phyloP scores from a whole-genome alignment of 352 stramenopile species.

The Globisporangium mamillatum region DNA sequence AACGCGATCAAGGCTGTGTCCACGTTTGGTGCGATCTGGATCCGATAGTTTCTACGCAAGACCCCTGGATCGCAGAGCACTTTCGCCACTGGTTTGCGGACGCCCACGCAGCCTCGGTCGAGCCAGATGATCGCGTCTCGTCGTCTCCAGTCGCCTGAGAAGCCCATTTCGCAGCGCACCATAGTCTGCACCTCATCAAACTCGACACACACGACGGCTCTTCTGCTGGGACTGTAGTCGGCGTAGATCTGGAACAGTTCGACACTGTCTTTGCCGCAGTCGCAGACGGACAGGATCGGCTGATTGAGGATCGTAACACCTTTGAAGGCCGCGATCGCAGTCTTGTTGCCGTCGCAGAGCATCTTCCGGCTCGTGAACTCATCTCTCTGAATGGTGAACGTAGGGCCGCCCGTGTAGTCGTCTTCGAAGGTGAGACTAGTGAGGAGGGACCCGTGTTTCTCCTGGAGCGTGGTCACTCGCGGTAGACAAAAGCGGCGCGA shows the following conservation, averaged over 20 bases:
- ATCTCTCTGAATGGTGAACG: too few relatives aligned
- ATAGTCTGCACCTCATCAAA: neutral
- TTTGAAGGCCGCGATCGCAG: too few relatives aligned
- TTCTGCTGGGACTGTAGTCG: neutral
- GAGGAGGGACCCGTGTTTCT: neutral
- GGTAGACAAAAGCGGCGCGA: neutral
- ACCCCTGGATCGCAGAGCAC: neutral
- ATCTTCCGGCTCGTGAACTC: too few relatives aligned
- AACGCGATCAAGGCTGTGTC: neutral
- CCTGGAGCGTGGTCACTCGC: neutral
- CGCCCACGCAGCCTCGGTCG: neutral
- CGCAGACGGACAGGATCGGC: neutral
- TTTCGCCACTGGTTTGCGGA: neutral
- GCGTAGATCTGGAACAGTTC: neutral
- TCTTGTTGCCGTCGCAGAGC: too few relatives aligned
- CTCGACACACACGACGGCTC: neutral
- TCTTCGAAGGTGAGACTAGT: neutral
- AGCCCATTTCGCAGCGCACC: neutral
- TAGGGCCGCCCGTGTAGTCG: too few relatives aligned
- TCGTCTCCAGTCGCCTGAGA: neutral
- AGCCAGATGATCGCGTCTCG: neutral
- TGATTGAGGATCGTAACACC: neutral
- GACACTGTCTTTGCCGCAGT: neutral
- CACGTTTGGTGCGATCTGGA: neutral
- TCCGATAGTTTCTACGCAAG: neutral